Conservation (phyloP, 257 asterid genomes). For the Solanum sparsipilum region DNA sequence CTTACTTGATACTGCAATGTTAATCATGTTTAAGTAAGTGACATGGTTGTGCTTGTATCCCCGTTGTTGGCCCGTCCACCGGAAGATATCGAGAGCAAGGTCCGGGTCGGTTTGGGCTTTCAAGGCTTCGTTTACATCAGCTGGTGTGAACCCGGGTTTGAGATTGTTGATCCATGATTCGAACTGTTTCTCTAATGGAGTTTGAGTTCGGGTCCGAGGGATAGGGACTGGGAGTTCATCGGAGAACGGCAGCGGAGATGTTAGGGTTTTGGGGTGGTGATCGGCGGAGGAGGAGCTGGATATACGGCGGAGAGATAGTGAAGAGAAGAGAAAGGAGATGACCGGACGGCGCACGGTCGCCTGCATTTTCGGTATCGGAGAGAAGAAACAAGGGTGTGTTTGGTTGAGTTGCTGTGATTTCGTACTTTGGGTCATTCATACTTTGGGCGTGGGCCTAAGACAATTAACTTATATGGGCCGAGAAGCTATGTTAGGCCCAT, state of each 20-base stretch:
- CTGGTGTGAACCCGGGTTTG: constrained; percentile 73
- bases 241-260: constrained; percentile 7
- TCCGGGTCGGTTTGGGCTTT: constrained; percentile 76
- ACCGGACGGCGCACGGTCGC: background rate
- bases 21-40: constrained; percentile 64
- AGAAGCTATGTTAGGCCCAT: background rate
- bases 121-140: constrained; percentile 61
- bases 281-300: constrained; percentile 12
- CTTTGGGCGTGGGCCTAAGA: background rate
- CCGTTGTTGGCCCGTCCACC: constrained; percentile 93
- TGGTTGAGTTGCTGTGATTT: background rate
- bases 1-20: constrained; percentile 50
- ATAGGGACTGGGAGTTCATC: constrained; percentile 2
- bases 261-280: constrained; percentile 6
- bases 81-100: constrained; percentile 87
- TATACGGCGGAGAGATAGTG: constrained; percentile 25
- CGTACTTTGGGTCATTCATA: background rate
- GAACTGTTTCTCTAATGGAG: constrained; percentile 66
- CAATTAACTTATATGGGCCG: background rate
- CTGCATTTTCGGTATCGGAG: constrained; percentile 7
- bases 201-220: constrained; percentile 33
- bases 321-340: constrained; percentile 17
- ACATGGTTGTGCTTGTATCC: constrained; percentile 59
- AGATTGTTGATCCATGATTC: constrained; percentile 68
- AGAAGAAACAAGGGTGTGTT: background rate